Conservation (phyloP, 1,139 yeast genomes). For the Pichia inconspicua region DNA sequence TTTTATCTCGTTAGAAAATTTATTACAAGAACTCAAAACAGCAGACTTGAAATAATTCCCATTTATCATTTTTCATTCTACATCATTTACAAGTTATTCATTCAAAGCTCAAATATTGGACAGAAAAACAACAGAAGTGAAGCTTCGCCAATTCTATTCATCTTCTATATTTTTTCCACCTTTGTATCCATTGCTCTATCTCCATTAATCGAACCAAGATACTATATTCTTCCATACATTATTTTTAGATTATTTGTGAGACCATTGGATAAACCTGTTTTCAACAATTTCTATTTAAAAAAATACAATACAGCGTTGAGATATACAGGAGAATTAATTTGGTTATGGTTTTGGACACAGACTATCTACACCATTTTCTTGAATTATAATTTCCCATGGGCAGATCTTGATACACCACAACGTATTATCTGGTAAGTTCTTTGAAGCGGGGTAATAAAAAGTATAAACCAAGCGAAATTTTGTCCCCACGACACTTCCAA, state of each 20-base stretch:
- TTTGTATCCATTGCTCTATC: constrained; percentile 69
- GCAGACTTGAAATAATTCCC: constrained; percentile 45
- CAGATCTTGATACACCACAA: constrained; percentile 50
- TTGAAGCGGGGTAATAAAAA: neutral
- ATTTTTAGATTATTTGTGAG: constrained; percentile 58
- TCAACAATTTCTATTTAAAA: constrained; percentile 19
- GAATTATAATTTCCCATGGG: constrained; percentile 61
- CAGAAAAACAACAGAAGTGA: constrained; percentile 8
- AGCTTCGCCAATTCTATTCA: constrained; percentile 30
- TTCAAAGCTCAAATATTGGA: constrained; percentile 25
- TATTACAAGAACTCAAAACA: constrained; percentile 37
- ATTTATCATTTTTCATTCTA: constrained; percentile 65
- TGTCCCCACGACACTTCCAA: neutral
- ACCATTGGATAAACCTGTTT: constrained; percentile 34
- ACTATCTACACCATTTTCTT: constrained; percentile 51
- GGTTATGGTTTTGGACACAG: constrained; percentile 52
- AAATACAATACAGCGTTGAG: constrained; percentile 29
- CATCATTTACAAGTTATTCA: constrained; percentile 34
- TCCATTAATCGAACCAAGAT: constrained; percentile 89
- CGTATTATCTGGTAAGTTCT: constrained; percentile 75
- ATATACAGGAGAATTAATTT: constrained; percentile 46
- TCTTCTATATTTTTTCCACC: constrained; percentile 47
- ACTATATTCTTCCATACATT: constrained; percentile 74
- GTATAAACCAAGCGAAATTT: neutral
- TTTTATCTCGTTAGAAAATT: constrained; percentile 73